A percentile compares a stretch with the other conserved stretches of the same genome.
Conservation (phyloP, 2,329 filamentous ascomycete species). For the Clonostachys sp. region DNA sequence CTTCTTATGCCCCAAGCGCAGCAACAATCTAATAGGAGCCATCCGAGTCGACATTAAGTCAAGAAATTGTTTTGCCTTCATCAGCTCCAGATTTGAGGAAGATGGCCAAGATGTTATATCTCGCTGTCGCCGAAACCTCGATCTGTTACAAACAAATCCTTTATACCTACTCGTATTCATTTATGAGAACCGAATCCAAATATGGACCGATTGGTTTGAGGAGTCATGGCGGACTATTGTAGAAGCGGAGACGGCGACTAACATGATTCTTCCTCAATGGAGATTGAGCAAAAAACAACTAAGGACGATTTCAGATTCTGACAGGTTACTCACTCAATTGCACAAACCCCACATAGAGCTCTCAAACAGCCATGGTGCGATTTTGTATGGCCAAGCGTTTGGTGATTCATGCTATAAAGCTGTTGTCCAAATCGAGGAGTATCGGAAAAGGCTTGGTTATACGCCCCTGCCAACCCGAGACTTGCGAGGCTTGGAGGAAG, state of each 20-base stretch:
- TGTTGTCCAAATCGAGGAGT: background rate
- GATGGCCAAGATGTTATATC: background rate
- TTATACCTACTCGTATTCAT: conserved; percentile 4
- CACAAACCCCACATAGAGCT: conserved; percentile 3
- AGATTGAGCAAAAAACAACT: background rate
- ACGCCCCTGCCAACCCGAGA: background rate
- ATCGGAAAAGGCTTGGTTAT: background rate
- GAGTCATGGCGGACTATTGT: conserved; percentile 1
- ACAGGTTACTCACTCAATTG: conserved; percentile 3
- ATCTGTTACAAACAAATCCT: conserved; percentile 3
- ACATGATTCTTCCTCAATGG: conserved; percentile 3
- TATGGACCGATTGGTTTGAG: conserved; percentile 2
- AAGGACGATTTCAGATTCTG: background rate
- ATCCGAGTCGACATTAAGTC: background rate
- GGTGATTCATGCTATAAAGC: background rate
- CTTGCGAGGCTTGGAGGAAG: background rate
- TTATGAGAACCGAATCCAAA: conserved; percentile 1
- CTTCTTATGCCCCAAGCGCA: background rate
- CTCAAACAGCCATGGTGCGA: conserved; percentile 2
- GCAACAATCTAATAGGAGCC: background rate
- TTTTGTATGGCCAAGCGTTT: conserved; percentile 1
- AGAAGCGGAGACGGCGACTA: conserved; percentile 3
- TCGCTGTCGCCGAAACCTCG: background rate
- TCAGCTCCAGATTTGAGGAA: background rate
- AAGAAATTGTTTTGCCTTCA: conserved; percentile 1